A percentile compares a stretch with the other conserved stretches of the same genome.
Conservation (phyloP, 1,139 yeast genomes). For the Casaregolazyma suthepensis region DNA sequence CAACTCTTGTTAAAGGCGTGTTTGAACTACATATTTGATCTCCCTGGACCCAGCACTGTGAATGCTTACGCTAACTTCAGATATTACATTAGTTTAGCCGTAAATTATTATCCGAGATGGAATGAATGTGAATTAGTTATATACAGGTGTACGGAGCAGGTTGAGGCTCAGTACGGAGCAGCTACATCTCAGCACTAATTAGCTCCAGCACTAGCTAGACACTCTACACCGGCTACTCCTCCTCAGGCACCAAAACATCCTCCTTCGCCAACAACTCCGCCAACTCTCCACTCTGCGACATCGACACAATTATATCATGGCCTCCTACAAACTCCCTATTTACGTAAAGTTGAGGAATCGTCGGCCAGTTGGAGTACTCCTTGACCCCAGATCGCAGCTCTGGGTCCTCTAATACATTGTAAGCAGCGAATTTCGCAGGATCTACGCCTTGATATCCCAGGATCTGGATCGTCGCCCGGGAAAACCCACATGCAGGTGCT, state of each 20-base stretch:
- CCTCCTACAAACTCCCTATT: conserved; percentile 90
- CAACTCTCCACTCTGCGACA: conserved; percentile 91
- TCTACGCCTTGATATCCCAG: conserved; percentile 97
- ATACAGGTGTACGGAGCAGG: too few species aligned
- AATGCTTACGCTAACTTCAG: neutral
- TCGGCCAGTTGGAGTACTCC: conserved; percentile 94
- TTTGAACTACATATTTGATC: conserved; percentile 6
- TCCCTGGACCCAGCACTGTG: too few species aligned
- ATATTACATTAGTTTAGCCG: neutral
- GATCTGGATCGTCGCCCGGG: conserved; percentile 87
- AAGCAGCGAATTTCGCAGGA: conserved; percentile 93
- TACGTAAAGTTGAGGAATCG: conserved; percentile 60
- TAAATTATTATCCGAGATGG: neutral
- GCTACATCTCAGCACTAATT: too few species aligned
- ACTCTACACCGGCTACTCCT: conserved; percentile 29
- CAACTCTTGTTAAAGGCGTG: conserved; percentile 3
- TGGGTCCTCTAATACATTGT: conserved; percentile 89
- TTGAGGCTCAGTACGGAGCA: too few species aligned
- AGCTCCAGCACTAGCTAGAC: too few species aligned
- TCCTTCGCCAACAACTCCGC: conserved; percentile 76
- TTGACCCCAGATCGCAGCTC: conserved; percentile 90
- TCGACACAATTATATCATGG: conserved; percentile 86
- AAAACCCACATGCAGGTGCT: conserved; percentile 96
- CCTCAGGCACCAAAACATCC: conserved; percentile 75
- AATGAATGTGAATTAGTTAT: neutral